phyloP scores from a whole-genome alignment of 75 land plant genomes.

The Picea glauca region DNA sequence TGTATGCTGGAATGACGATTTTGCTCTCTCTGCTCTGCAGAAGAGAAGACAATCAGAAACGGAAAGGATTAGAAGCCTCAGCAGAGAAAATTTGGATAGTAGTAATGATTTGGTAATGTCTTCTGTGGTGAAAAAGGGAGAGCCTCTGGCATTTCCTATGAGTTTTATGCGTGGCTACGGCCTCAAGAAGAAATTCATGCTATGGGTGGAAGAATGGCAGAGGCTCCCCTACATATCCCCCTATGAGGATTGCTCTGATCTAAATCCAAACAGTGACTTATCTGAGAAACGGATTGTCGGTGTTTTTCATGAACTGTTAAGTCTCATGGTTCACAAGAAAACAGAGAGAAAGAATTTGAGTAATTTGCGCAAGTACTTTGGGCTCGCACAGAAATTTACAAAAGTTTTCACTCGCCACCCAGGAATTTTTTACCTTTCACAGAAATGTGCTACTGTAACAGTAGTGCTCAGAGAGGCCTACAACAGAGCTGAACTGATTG shows the following conservation, averaged over 20 bases:
- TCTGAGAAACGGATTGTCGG: constrained; percentile 71
- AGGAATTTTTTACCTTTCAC: constrained; percentile 71
- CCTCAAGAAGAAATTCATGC: constrained; percentile 45
- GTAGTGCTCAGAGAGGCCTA: constrained; percentile 73
- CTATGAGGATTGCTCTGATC: constrained; percentile 43
- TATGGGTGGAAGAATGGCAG: constrained; percentile 60
- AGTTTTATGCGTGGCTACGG: constrained; percentile 60
- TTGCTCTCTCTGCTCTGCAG: constrained; percentile 53
- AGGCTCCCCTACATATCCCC: constrained; percentile 67
- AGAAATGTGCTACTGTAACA: constrained; percentile 48
- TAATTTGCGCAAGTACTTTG: constrained; percentile 44
- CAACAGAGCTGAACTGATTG: constrained; percentile 23
- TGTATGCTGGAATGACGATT: constrained; percentile 32
- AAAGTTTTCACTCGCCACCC: constrained; percentile 66
- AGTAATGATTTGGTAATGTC: background rate
- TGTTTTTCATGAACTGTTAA: constrained; percentile 70
- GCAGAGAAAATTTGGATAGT: background rate
- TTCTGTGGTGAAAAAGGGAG: background rate
- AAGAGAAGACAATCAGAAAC: constrained; percentile 8
- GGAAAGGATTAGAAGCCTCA: background rate
- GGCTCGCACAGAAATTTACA: constrained; percentile 58
- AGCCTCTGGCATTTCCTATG: constrained; percentile 45
- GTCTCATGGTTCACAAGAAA: constrained; percentile 52
- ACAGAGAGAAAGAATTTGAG: constrained; percentile 50
- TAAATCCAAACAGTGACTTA: constrained; percentile 61